Base-by-base conservation (phyloP, 2,329 filamentous ascomycete genomes). In the Exophiala oligosperma region DNA sequence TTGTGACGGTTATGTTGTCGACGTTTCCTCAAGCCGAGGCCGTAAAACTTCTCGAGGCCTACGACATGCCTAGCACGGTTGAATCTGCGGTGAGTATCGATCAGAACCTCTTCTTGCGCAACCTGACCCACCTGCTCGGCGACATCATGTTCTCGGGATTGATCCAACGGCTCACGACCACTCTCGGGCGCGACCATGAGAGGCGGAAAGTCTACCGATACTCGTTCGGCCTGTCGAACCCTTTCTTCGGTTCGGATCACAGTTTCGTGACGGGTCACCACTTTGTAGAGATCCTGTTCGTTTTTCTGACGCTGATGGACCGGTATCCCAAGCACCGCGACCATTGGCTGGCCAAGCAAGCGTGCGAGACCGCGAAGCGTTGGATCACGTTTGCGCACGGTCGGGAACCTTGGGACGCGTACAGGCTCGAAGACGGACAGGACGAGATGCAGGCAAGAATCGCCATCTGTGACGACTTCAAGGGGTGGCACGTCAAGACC, bases 1-100 rank as follows among this genome's bases (percentile, higher is more conserved):
- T 79, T 17, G 61, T 70, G 2, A 67, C 66, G 1, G 69, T 81
- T 23, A 65, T 81, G 2, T 68, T 74, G 24, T 23, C 32, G 8
- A 37, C 57, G 0, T 56, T 63, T 43, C 55, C 52, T 4, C 28
- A 26, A 7, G 49, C 54, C 12, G 12, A 46, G 11, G 63, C 58
- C 3, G 7, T 29, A 2, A 49, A 51, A 28, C 49, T 65, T 12
- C 43, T 63, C 38, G 50, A 56, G 4, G 49, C 50, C 8, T 65
- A 66, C 37, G 61, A 64, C 43, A 59, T 65, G 32, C 56, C 63
- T 21, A 24, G 46, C 1, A 43, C 59, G 8, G 56, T 52, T 11
- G 48, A 51, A 9, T 58, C 59, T 2, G 51, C 59, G 7, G 55
- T 48, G 11, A 26, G 24, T 17, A 57, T 59, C 37, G 64, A 66